Conservation (phyloP, 2,329 filamentous ascomycete genomes). For the Emmonsiellopsis sp. region DNA sequence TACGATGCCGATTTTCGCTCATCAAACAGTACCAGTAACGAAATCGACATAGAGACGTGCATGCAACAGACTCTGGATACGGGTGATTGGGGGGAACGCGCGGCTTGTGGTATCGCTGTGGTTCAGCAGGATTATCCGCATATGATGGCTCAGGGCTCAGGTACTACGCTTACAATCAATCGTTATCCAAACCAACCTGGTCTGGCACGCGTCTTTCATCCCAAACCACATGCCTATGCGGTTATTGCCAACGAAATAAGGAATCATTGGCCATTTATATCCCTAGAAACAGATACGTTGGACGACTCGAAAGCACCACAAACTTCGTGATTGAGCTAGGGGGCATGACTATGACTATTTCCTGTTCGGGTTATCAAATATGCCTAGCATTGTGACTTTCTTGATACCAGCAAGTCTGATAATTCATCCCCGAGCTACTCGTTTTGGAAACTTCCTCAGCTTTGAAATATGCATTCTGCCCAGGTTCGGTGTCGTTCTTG, state of each 20-base stretch:
- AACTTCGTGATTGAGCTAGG: no score
- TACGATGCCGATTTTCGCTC: conserved; percentile 14
- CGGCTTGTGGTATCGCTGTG: conserved; percentile 7
- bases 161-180: background rate
- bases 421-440: no score
- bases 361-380: background rate
- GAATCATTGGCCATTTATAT: conserved; percentile 4
- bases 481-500: no score
- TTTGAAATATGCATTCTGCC: no score
- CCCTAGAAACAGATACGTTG: background rate
- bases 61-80: background rate
- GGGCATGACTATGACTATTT: background rate
- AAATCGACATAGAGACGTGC: conserved; percentile 6
- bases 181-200: conserved; percentile 4
- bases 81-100: conserved; percentile 7
- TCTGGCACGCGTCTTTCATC: conserved; percentile 16
- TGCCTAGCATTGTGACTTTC: no score
- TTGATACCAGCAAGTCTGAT: no score
- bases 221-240: conserved; percentile 16
- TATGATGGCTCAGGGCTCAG: background rate
- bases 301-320: background rate
- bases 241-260: conserved; percentile 15
- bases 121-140: conserved; percentile 4
- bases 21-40: background rate
- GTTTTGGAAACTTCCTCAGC: no score